Conservation (phyloP, 768 basidiomycete genomes). For the Trametes coccinea region DNA sequence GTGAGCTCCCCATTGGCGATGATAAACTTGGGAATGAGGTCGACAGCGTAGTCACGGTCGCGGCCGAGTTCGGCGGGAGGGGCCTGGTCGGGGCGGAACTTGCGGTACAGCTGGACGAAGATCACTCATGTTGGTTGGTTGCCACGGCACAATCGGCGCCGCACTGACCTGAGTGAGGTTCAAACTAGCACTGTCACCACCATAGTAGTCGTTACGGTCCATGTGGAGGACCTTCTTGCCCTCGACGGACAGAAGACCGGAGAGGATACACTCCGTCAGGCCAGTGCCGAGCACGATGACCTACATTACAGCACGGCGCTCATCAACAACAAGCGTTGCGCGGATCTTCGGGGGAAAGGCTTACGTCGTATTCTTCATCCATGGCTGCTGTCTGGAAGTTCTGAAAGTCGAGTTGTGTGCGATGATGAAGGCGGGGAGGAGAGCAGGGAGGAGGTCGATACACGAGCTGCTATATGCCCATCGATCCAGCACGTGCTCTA, state of each 20-base stretch:
- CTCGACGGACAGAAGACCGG: constrained; percentile 96
- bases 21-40: constrained; percentile 99
- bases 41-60: constrained; percentile 97
- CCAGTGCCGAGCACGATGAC: constrained; percentile 95
- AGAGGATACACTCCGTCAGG: constrained; percentile 97
- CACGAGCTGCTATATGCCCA: constrained; percentile 20
- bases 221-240: constrained; percentile 99
- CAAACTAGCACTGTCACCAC: constrained; percentile 94
- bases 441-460: neutral
- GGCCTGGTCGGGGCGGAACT: constrained; percentile 80
- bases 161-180: constrained; percentile 89
- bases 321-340: neutral
- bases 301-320: constrained; percentile 37
- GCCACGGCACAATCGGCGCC: neutral
- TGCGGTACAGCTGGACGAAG: constrained; percentile 79
- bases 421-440: constrained; percentile 14
- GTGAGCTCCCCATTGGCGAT: constrained; percentile 97
- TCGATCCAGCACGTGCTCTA: constrained; percentile 28
- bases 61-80: constrained; percentile 87
- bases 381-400: constrained; percentile 48
- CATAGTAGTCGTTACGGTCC: constrained; percentile 98
- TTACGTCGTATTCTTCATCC: constrained; percentile 99
- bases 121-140: neutral
- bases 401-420: neutral
- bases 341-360: neutral